phyloP scores from a whole-genome alignment of 1,284 basidiomycete species.

The Pyrrhoderma noxium region DNA sequence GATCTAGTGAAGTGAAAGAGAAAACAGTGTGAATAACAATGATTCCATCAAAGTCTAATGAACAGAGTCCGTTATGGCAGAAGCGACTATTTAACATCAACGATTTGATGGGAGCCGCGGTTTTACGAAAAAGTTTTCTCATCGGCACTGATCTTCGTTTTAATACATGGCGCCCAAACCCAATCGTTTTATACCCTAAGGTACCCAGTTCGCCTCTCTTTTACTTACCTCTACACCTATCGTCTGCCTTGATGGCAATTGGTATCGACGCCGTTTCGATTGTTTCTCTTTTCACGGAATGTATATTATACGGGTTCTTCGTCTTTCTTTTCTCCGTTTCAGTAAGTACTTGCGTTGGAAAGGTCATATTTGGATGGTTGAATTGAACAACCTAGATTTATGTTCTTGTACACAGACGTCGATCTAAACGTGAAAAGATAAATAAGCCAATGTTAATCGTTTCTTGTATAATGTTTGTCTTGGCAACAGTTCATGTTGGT shows the following conservation, averaged over 20 bases:
- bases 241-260: background rate
- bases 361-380: no score
- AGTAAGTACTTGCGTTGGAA: background rate
- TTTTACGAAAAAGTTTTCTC: background rate
- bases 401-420: background rate
- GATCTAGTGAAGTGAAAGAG: no score
- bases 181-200: background rate
- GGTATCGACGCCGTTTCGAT: conserved; percentile 1
- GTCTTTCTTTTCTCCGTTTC: conserved; percentile 12
- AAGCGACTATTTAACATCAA: background rate
- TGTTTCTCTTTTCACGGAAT: conserved; percentile 10
- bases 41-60: background rate
- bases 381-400: no score
- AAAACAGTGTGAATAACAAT: no score
- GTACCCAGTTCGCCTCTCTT: background rate
- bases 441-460: conserved; percentile 13
- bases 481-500: conserved; percentile 8
- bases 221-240: background rate
- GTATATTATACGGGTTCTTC: conserved; percentile 10
- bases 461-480: conserved; percentile 10
- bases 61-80: background rate
- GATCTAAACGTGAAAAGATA: conserved; percentile 1
- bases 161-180: background rate
- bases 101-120: background rate
- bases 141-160: no score